Percentiles rank a stretch among this genome's conserved stretches.
Evolutionary conservation across 306 rosid genomes (phyloP).

Genomic region (Medicago arabica): DNA sequence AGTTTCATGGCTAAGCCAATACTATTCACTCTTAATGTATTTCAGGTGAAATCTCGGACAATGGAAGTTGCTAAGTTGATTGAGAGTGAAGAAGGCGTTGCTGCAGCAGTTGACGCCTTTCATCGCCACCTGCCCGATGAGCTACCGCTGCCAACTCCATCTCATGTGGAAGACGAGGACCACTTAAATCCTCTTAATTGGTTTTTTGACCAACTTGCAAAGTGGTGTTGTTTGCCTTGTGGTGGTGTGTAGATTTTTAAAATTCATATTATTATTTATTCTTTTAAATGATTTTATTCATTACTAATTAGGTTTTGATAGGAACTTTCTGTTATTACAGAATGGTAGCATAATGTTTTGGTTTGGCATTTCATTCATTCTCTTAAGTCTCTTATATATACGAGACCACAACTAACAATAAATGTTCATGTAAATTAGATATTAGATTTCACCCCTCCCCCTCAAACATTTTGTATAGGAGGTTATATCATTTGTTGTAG

Average conservation of each 20-base stretch:
- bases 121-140: slow-evolving; percentile 83
- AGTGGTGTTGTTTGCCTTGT: slow-evolving; percentile 71
- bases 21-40: slow-evolving; percentile 23
- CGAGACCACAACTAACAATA: slow-evolving; percentile 32
- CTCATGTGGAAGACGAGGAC: slow-evolving; percentile 54
- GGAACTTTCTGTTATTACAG: slow-evolving; percentile 7
- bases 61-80: slow-evolving; percentile 77
- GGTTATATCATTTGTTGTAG: slow-evolving; percentile 29
- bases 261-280: background rate
- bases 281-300: slow-evolving; percentile 15
- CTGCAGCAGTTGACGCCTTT: slow-evolving; percentile 88
- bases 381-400: slow-evolving; percentile 22
- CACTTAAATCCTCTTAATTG: slow-evolving; percentile 58
- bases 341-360: slow-evolving; percentile 37
- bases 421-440: slow-evolving; percentile 27
- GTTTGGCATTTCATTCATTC: slow-evolving; percentile 61
- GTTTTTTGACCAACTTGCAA: slow-evolving; percentile 65
- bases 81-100: slow-evolving; percentile 94
- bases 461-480: slow-evolving; percentile 17
- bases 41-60: slow-evolving; percentile 78
- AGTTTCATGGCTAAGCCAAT: background rate
- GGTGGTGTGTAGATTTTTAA: slow-evolving; percentile 60
- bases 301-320: slow-evolving; percentile 33
- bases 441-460: slow-evolving; percentile 23
- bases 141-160: slow-evolving; percentile 67